Conservation (phyloP, 805 yeast species). For the Hanseniaspora valbyensis region DNA sequence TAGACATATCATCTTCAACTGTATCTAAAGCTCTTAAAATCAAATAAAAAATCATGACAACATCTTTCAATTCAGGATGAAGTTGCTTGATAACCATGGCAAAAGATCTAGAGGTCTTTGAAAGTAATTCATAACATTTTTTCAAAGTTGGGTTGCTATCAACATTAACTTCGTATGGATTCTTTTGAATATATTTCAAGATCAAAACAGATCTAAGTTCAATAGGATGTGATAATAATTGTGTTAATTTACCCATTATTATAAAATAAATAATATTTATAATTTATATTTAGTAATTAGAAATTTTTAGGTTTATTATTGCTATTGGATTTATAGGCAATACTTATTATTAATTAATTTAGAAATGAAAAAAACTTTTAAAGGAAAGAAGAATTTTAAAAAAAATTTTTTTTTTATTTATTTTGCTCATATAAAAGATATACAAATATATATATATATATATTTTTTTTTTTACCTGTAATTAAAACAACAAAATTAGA, state of each 20-base stretch:
- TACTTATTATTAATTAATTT: too few relatives aligned
- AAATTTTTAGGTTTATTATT: background rate
- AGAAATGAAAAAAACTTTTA: too few relatives aligned
- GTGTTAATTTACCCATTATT: constrained; percentile 50
- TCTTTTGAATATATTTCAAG: constrained; percentile 30
- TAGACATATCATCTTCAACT: constrained; percentile 88
- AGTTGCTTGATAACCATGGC: constrained; percentile 87
- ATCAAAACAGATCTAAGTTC: constrained; percentile 63
- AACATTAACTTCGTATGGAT: constrained; percentile 1
- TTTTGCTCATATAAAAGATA: too few relatives aligned
- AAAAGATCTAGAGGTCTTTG: constrained; percentile 75
- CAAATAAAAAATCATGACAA: constrained; percentile 73
- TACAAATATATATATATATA: too few relatives aligned
- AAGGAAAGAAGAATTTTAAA: too few relatives aligned
- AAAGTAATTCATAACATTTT: constrained; percentile 32
- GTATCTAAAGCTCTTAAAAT: constrained; percentile 88
- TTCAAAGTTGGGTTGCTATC: constrained; percentile 27
- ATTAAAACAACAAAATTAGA: too few relatives aligned
- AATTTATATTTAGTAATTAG: background rate
- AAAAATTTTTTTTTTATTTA: too few relatives aligned
- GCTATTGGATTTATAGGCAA: background rate
- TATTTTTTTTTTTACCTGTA: too few relatives aligned
- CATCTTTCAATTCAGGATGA: constrained; percentile 77
- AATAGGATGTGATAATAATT: constrained; percentile 55
- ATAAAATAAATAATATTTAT: background rate